phyloP scores from a whole-genome alignment of 1,139 yeast species.

The Williopsis jadinii region DNA sequence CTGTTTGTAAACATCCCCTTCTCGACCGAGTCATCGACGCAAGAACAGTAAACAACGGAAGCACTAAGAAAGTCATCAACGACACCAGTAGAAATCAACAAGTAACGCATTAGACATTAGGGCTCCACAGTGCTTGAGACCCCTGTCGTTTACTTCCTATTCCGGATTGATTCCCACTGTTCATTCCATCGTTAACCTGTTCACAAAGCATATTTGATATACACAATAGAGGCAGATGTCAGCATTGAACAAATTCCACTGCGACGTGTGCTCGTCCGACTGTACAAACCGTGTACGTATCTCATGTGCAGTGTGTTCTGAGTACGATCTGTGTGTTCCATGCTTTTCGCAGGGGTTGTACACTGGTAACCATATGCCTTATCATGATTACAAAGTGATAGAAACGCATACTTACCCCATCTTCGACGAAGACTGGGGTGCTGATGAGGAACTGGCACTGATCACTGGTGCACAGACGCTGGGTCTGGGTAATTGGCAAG shows the following conservation, averaged over 20 bases:
- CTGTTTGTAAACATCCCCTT: no score
- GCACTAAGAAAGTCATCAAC: no score
- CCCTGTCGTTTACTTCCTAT: no score
- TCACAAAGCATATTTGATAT: conserved; percentile 7
- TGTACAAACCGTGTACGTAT: conserved; percentile 89
- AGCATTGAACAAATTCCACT: conserved; percentile 54
- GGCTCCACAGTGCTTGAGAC: no score
- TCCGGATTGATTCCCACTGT: neutral
- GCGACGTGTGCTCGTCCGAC: conserved; percentile 93
- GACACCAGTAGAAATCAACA: no score
- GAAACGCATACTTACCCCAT: conserved; percentile 96
- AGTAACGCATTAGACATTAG: no score
- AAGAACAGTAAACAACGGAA: no score
- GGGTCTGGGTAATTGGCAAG: conserved; percentile 97
- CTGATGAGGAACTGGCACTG: conserved; percentile 86
- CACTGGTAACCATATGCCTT: conserved; percentile 85
- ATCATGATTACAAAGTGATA: conserved; percentile 85
- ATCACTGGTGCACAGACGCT: conserved; percentile 88
- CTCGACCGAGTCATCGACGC: no score
- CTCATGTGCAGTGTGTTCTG: conserved; percentile 86
- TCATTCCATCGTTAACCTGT: neutral
- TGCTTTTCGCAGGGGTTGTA: conserved; percentile 84
- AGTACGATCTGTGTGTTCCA: conserved; percentile 93
- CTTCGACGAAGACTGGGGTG: conserved; percentile 91
- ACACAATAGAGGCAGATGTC: conserved; percentile 20